Percentiles rank a stretch among this genome's conserved stretches.
Evolutionary conservation across 2,329 filamentous ascomycete genomes (phyloP).

Genomic region (Rosellinia necatrix): DNA sequence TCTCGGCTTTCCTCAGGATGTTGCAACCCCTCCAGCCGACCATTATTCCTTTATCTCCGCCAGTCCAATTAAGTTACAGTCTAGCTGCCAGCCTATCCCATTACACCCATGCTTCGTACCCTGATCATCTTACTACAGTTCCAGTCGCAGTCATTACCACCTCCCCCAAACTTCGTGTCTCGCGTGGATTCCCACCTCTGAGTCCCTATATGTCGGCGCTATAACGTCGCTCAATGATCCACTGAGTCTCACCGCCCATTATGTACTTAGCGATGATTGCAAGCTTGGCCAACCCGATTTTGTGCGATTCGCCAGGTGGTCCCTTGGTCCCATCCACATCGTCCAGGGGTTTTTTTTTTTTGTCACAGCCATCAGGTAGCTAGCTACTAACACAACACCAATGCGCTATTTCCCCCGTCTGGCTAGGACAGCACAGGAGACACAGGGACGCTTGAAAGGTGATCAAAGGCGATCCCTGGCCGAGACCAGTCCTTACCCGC

Average conservation of each 20-base stretch:
- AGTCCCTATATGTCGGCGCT: conserved; percentile 5
- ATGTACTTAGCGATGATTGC: conserved; percentile 7
- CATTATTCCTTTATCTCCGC: conserved; percentile 6
- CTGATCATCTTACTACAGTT: too few species aligned
- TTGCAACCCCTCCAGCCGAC: conserved; percentile 12
- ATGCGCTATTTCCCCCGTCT: conserved; percentile 27
- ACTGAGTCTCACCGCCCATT: conserved; percentile 25
- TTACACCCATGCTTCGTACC: too few species aligned
- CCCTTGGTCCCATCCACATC: conserved; percentile 12
- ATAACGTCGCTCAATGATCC: conserved; percentile 16
- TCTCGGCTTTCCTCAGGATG: background rate
- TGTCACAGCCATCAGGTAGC: conserved; percentile 11
- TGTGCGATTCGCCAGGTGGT: conserved; percentile 12
- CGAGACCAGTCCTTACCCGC: conserved; percentile 36
- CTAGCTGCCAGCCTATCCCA: background rate
- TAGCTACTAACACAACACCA: too few species aligned
- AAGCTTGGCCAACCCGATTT: conserved; percentile 14
- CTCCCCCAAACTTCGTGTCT: conserved; percentile 16
- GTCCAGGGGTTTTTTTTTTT: background rate
- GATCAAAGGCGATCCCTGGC: conserved; percentile 34
- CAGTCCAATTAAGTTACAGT: too few species aligned
- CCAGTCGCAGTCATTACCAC: too few species aligned
- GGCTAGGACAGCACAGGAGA: conserved; percentile 11
- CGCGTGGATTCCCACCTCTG: conserved; percentile 9
- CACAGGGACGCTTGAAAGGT: background rate